phyloP scores from a whole-genome alignment of 306 rosid species.

The Alnus rubra region DNA sequence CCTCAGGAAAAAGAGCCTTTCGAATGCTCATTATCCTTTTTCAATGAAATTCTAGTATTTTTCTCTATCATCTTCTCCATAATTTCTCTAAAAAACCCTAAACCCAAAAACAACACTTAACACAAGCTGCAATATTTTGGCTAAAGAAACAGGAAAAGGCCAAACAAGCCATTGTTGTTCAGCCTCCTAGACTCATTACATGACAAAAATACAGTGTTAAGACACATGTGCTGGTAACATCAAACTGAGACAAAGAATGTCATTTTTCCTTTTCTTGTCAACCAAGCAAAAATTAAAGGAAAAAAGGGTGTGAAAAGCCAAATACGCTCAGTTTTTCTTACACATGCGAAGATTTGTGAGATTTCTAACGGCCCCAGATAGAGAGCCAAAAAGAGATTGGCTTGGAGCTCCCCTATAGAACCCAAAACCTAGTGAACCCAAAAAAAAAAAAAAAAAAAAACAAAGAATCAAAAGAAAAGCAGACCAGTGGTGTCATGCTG shows the following conservation, averaged over 20 bases:
- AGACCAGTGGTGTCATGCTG: no score
- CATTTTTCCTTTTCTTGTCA: slow-evolving; percentile 13
- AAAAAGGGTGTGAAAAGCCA: background rate
- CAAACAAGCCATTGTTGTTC: slow-evolving; percentile 90
- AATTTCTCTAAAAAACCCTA: no score
- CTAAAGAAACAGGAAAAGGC: slow-evolving; percentile 70
- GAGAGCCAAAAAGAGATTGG: slow-evolving; percentile 82
- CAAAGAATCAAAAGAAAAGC: no score
- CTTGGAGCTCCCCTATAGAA: slow-evolving; percentile 87
- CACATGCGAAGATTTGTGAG: slow-evolving; percentile 95
- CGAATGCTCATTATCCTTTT: no score
- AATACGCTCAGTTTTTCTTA: slow-evolving; percentile 32
- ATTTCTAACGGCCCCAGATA: slow-evolving; percentile 67
- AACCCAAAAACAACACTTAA: no score
- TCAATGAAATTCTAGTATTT: no score
- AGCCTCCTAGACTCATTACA: slow-evolving; percentile 71
- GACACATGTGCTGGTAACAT: slow-evolving; percentile 2
- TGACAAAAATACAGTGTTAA: slow-evolving; percentile 37
- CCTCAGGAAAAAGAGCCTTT: no score
- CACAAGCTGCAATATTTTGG: slow-evolving; percentile 71
- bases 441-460: no score
- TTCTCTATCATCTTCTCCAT: no score
- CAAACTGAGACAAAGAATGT: background rate
- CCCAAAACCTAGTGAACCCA: background rate
- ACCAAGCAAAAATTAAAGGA: background rate